Percentiles rank a stretch among this genome's conserved stretches.
These are phyloP conservation scores for Lentinula guzmanii DNA, from an alignment of 768 basidiomycete species.

Conservation along the genomic window DNA sequence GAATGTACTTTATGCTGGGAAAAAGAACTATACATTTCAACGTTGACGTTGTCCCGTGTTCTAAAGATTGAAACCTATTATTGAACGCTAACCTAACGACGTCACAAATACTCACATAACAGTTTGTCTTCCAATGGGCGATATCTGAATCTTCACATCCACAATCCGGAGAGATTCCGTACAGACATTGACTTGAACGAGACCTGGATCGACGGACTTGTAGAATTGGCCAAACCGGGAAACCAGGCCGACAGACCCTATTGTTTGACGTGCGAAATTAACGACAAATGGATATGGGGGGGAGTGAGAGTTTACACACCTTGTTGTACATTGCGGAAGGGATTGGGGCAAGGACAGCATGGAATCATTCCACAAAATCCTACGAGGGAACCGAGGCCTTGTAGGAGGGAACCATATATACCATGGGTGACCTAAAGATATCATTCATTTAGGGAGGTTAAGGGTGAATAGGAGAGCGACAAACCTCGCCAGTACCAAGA, in stretches of 20 bases:
- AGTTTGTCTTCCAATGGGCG: constrained; percentile 75
- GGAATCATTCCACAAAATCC: constrained; percentile 75
- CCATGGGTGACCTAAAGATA: constrained; percentile 65
- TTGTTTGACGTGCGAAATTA: not conserved
- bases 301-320: constrained; percentile 32
- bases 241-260: constrained; percentile 86
- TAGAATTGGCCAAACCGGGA: constrained; percentile 95
- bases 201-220: constrained; percentile 90
- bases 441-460: not conserved
- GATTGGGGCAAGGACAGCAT: constrained; percentile 81
- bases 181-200: constrained; percentile 91
- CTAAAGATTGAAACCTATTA: constrained; percentile 17
- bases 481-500: constrained; percentile 59
- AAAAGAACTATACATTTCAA: constrained; percentile 64
- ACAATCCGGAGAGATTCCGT: constrained; percentile 82
- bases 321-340: constrained; percentile 81
- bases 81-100: not conserved
- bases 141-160: constrained; percentile 96
- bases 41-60: constrained; percentile 94
- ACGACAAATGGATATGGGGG: not conserved
- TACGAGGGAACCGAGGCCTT: constrained; percentile 58
- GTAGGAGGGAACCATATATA: constrained; percentile 76
- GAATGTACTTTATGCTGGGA: constrained; percentile 5
- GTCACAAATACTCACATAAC: constrained; percentile 53
- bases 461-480: not conserved